Percentiles rank a stretch among this genome's conserved stretches.
These are phyloP conservation scores for Galerina marginata DNA, from an alignment of 768 basidiomycete genomes.

Conservation along the genomic window DNA sequence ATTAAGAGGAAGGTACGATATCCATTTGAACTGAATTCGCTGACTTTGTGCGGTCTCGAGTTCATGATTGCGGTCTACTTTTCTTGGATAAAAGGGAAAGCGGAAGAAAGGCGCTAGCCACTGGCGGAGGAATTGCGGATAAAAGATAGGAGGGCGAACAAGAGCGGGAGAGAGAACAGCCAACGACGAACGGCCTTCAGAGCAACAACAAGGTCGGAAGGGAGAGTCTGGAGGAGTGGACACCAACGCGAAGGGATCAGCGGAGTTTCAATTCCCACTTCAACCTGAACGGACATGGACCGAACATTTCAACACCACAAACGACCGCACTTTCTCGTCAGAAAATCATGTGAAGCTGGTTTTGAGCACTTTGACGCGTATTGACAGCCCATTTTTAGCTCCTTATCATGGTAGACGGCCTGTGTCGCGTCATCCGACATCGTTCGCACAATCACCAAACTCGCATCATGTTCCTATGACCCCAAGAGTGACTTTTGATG, in stretches of 20 bases:
- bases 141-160: slow-evolving; percentile 14
- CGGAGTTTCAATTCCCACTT: slow-evolving; percentile 48
- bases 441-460: slow-evolving; percentile 11
- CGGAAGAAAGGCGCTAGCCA: slow-evolving; percentile 19
- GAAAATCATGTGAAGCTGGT: slow-evolving; percentile 16
- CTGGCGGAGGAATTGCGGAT: slow-evolving; percentile 20
- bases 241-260: slow-evolving; percentile 27
- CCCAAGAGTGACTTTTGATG: slow-evolving; percentile 6
- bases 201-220: slow-evolving; percentile 24
- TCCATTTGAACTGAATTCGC: slow-evolving; percentile 21
- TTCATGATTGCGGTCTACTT: slow-evolving; percentile 55
- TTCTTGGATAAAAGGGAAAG: slow-evolving; percentile 22
- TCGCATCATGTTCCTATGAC: slow-evolving; percentile 2
- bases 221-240: slow-evolving; percentile 15
- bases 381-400: slow-evolving; percentile 11
- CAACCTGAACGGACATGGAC: slow-evolving; percentile 23
- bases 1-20: slow-evolving; percentile 8
- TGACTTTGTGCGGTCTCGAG: slow-evolving; percentile 73
- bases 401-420: slow-evolving; percentile 13
- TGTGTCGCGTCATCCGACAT: slow-evolving; percentile 10
- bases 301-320: slow-evolving; percentile 13
- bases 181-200: slow-evolving; percentile 18
- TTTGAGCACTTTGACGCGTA: slow-evolving; percentile 4
- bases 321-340: slow-evolving; percentile 7
- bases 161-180: slow-evolving; percentile 26